Evolutionary conservation across 2,329 filamentous ascomycete species (phyloP).

Genomic region (Teratosphaeriaceae sp.): DNA sequence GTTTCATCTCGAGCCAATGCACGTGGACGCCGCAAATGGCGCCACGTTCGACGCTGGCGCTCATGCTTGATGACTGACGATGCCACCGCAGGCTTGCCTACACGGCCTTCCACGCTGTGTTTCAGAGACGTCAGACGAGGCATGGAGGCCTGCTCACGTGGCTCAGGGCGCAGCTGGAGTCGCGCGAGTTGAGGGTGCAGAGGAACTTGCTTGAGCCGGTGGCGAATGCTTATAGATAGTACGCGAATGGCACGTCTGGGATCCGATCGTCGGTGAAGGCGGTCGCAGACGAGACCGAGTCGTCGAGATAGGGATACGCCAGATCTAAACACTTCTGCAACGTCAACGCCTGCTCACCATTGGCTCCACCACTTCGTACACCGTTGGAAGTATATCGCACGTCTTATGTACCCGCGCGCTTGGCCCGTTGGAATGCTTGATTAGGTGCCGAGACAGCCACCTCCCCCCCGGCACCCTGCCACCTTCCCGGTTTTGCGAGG

Average conservation of each 20-base stretch:
- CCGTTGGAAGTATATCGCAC: no score
- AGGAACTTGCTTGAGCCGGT: conserved; percentile 23
- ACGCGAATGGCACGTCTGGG: neutral
- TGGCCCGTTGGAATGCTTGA: no score
- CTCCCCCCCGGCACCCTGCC: no score
- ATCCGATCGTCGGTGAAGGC: neutral
- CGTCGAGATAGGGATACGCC: no score
- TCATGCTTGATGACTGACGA: neutral
- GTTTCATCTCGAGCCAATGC: neutral
- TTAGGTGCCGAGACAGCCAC: no score
- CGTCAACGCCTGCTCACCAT: no score
- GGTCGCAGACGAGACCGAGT: neutral
- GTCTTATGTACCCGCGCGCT: no score
- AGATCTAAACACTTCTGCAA: no score
- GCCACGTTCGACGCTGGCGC: neutral
- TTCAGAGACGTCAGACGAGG: conserved; percentile 64
- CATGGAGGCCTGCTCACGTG: conserved; percentile 61
- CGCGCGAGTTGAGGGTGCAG: conserved; percentile 25
- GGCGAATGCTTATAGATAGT: conserved; percentile 7
- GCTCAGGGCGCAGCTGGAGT: conserved; percentile 44
- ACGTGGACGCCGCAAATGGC: neutral
- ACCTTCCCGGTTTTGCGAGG: neutral
- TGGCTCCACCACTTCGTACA: no score
- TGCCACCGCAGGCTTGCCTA: conserved; percentile 53
- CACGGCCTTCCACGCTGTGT: conserved; percentile 61